These are phyloP conservation scores for Talaromyces borbonicus DNA, from an alignment of 495 filamentous ascomycete genomes.

Conservation along the genomic window DNA sequence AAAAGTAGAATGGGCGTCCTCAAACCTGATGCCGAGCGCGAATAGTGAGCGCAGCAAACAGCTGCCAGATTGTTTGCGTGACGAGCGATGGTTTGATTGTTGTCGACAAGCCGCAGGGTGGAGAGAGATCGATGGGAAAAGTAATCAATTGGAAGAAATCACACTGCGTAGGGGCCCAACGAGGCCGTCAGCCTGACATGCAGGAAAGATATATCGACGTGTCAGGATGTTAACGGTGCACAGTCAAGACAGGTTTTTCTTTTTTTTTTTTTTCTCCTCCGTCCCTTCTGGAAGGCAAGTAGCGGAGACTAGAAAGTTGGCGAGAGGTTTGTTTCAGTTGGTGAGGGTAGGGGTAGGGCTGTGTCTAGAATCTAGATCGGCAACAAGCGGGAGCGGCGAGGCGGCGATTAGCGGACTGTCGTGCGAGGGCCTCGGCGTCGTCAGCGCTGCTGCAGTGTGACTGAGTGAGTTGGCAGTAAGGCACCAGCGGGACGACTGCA, in stretches of 20 bases:
- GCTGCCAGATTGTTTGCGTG: too few relatives aligned
- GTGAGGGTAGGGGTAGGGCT: slow-evolving; percentile 1
- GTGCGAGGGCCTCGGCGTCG: slow-evolving; percentile 4
- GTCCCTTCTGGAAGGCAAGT: too few relatives aligned
- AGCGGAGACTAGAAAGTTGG: too few relatives aligned
- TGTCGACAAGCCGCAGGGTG: not conserved
- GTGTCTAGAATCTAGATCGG: slow-evolving; percentile 3
- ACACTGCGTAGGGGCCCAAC: too few relatives aligned
- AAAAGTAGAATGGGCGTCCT: slow-evolving; percentile 1
- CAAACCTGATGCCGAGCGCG: not conserved
- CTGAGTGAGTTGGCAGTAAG: not conserved
- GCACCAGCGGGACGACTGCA: not conserved
- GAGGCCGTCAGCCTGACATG: too few relatives aligned
- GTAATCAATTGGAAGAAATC: too few relatives aligned
- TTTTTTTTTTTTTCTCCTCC: too few relatives aligned
- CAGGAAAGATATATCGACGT: too few relatives aligned
- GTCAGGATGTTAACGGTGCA: too few relatives aligned
- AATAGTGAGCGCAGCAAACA: not conserved
- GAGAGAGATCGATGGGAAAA: too few relatives aligned
- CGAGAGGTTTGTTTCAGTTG: not conserved
- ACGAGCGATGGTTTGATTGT: not conserved
- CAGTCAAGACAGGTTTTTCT: too few relatives aligned
- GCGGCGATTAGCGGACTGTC: slow-evolving; percentile 1
- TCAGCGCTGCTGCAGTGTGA: not conserved
- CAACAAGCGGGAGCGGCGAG: not conserved